Percentiles rank a stretch among this genome's conserved stretches.
phyloP scores from a whole-genome alignment of 176 grass and related monocot species.

The Poa pratensis region DNA sequence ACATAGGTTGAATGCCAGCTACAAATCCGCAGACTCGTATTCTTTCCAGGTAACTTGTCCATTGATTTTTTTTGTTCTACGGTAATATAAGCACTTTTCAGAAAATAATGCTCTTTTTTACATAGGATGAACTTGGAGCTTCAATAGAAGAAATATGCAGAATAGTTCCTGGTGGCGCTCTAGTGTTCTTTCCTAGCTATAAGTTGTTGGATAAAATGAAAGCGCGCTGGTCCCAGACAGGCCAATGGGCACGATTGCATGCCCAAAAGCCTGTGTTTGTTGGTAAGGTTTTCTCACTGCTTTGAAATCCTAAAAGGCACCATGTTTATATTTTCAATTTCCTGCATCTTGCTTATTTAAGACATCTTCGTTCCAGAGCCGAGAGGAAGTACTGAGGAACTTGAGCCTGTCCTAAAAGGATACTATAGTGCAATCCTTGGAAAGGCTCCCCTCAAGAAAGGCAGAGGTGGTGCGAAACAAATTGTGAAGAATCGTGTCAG shows the following conservation, averaged over 20 bases:
- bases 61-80: background rate
- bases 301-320: conserved; percentile 28
- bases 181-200: conserved; percentile 97
- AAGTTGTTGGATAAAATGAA: conserved; percentile 90
- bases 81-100: conserved; percentile 5
- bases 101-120: conserved; percentile 5
- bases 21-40: conserved; percentile 72
- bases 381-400: conserved; percentile 81
- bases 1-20: conserved; percentile 82
- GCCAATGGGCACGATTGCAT: conserved; percentile 91
- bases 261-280: conserved; percentile 82
- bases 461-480: conserved; percentile 58
- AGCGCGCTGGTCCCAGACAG: conserved; percentile 76
- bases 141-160: conserved; percentile 96
- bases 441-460: conserved; percentile 61
- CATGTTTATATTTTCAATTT: conserved; percentile 10
- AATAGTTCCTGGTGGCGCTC: conserved; percentile 80
- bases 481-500: conserved; percentile 57
- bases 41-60: conserved; percentile 74
- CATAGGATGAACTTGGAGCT: conserved; percentile 90
- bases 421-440: conserved; percentile 88
- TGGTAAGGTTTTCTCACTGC: conserved; percentile 58
- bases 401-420: conserved; percentile 82
- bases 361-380: conserved; percentile 69
- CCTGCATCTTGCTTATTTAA: conserved; percentile 30